Evolutionary conservation across 345 rosid genomes (phyloP), one percentile per base, ranked within the genome.

Genomic region (Bruguiera parviflora): DNA sequence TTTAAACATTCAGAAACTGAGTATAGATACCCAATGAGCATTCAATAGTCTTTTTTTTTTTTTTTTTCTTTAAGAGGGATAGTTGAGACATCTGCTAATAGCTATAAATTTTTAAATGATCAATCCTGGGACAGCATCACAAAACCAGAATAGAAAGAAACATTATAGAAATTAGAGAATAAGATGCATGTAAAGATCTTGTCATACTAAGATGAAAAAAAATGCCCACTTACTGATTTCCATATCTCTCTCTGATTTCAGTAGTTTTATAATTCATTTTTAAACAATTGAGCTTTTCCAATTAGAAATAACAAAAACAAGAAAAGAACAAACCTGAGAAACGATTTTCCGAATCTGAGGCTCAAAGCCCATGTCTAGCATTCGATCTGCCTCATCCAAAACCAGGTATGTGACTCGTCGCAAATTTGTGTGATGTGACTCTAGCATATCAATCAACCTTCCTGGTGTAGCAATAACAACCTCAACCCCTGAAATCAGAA

Each of bases 291-390:
- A 6, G 16, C 5, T 25, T 59, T 60, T 69, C 49, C 61, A 13
- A 37, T 10, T 21, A 27, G 15, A 39, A 31, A 21, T 5, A 21
- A 53, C 25, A 35, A 47, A 29, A 63, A 65, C 37, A 5, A 32
- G 27, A 57, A 31, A 51, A 46, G 52, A 29, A 64, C 28, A 13
- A 56, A 93, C 98, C 90, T 92, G 99, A 63, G 93, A 78, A 74
- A 96, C 82, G 76, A 92, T 86, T 84, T 96, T 96, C 53, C 89
- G 80, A 65, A 96, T 92, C 67, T 96, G 99, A 79, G 98, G 99
- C 63, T 96, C 98, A 67, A 96, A 96, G 6, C 99, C 99, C 99
- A 96, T 96, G 75, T 96, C 98, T 53, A 96, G 81, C 99, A 96
- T 96, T 73, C 99, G 83, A 86, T 96, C 99, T 67, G 99, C 99